phyloP scores from a whole-genome alignment of 345 rosid species.

The Cochlearia excelsa region DNA sequence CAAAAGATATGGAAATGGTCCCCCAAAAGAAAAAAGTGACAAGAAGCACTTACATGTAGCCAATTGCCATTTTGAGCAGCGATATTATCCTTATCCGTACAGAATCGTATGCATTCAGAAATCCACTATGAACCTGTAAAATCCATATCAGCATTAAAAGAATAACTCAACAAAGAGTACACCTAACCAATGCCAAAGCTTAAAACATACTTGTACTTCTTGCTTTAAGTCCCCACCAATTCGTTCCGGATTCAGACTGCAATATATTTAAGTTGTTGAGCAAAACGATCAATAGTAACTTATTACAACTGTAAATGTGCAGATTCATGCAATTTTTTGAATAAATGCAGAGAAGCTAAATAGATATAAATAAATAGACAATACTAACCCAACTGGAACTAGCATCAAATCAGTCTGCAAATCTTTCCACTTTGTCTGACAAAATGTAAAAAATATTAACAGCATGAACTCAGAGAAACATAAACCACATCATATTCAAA shows the following conservation, averaged over 20 bases:
- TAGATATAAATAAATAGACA: constrained; percentile 10
- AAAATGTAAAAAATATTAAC: constrained; percentile 31
- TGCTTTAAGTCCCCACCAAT: constrained; percentile 91
- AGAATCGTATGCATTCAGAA: constrained; percentile 83
- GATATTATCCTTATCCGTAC: constrained; percentile 78
- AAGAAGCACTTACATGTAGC: constrained; percentile 56
- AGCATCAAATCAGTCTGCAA: constrained; percentile 87
- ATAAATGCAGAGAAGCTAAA: constrained; percentile 3
- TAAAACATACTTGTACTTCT: constrained; percentile 69
- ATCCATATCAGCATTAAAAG: constrained; percentile 8
- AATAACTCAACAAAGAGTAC: constrained; percentile 3
- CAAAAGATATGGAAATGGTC: constrained; percentile 4
- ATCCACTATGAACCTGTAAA: constrained; percentile 90
- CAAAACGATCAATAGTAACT: constrained; percentile 13
- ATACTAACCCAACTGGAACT: constrained; percentile 77
- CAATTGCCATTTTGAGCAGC: constrained; percentile 58
- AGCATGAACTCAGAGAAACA: constrained; percentile 17
- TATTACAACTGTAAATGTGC: constrained; percentile 17
- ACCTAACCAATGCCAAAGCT: constrained; percentile 11
- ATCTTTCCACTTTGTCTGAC: constrained; percentile 93
- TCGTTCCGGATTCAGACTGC: constrained; percentile 90
- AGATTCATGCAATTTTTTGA: background rate
- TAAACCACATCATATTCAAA: constrained; percentile 12
- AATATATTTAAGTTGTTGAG: constrained; percentile 1
- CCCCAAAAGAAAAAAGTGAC: background rate